Base-by-base conservation (phyloP, 305 asterid species). In the Ruellia speciosa region DNA sequence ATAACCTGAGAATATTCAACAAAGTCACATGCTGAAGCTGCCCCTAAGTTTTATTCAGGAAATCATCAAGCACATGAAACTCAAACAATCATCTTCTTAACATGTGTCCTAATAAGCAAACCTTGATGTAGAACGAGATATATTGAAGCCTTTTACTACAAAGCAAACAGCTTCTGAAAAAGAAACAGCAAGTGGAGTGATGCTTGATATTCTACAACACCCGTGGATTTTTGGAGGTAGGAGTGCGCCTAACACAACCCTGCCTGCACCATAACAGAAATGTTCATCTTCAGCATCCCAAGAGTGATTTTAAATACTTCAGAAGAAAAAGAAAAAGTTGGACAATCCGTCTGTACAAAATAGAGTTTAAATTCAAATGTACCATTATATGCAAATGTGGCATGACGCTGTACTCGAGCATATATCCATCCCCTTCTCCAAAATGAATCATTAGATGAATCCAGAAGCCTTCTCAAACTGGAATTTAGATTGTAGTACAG, bases 371-470 rank as follows among this genome's bases (percentile, higher is more conserved):
- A 59, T 53, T 37, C 15, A 45, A 20, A 56, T 24, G 31, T 76
- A 88, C 99, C 99, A 76, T 93, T 77, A 61, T 74, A 80, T 51
- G 86, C 75, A 73, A 93, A 93, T 54, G 95, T 79, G 65, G 80
- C 77, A 56, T 70, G 89, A 60, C 84, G 82, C 52, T 59, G 76
- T 68, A 86, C 81, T 66, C 92, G 85, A 64, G 96, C 68, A 71
- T 86, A 93, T 71, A 93, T 81, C 99, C 99, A 93, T 58, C 96
- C 99, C 9, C 79, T 75, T 71, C 62, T 83, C 99, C 99, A 93
- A 70, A 93, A 86, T 49, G 96, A 72, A 75, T 85, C 88, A 24
- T 73, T 65, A 9, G 85, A 84, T 62, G 85, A 66, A 71, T 78
- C 76, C 65, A 93, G 81, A 80, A 93, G 99, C 80, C 72, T 82